A percentile compares a stretch with the other conserved stretches of the same genome.
phyloP scores from a whole-genome alignment of 495 filamentous ascomycete species.

The Talaromyces adpressus region DNA sequence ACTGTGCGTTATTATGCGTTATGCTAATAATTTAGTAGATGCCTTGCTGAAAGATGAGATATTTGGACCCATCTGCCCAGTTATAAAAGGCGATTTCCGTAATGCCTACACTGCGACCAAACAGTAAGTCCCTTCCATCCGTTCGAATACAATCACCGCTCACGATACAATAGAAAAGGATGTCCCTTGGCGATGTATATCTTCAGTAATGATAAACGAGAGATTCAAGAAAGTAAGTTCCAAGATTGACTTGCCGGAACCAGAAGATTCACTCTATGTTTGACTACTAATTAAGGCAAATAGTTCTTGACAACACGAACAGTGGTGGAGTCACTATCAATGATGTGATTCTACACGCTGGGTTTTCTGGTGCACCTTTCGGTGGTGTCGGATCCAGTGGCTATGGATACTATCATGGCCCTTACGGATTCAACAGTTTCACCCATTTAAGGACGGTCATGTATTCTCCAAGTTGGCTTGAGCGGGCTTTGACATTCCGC shows the following conservation, averaged over 20 bases:
- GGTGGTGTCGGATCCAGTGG: constrained; percentile 78
- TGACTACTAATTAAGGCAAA: constrained; percentile 10
- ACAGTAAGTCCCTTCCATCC: constrained; percentile 63
- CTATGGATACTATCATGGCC: constrained; percentile 68
- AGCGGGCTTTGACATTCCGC: background rate
- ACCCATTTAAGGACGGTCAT: constrained; percentile 60
- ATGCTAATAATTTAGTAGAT: background rate
- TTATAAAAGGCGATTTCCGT: constrained; percentile 29
- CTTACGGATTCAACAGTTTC: constrained; percentile 71
- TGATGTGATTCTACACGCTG: constrained; percentile 63
- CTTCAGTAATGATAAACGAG: constrained; percentile 59
- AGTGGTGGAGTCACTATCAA: constrained; percentile 73
- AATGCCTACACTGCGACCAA: constrained; percentile 45
- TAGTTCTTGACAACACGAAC: constrained; percentile 49
- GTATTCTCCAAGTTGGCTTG: constrained; percentile 55
- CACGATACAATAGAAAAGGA: constrained; percentile 26
- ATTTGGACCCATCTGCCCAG: constrained; percentile 77
- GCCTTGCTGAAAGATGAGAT: constrained; percentile 49
- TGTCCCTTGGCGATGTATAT: constrained; percentile 61
- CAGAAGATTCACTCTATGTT: too few relatives aligned
- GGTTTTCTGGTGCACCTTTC: constrained; percentile 60
- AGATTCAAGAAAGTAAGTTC: constrained; percentile 53
- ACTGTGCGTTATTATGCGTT: constrained; percentile 25
- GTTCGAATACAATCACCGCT: constrained; percentile 41
- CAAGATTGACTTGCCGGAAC: too few relatives aligned